phyloP scores from a whole-genome alignment of 257 asterid genomes.

The Jacaranda mimosifolia region DNA sequence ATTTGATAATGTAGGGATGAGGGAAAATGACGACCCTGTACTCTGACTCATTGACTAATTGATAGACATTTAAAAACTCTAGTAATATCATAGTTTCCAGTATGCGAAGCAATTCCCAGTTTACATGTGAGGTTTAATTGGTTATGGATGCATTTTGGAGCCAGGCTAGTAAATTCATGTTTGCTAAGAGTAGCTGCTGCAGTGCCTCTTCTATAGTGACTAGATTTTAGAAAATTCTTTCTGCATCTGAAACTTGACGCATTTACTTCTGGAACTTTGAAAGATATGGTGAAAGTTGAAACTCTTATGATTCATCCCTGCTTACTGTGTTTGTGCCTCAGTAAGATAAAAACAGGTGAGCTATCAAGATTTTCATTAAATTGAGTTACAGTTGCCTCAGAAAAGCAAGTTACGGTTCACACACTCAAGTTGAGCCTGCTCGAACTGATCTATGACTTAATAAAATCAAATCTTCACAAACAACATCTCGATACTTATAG shows the following conservation, averaged over 20 bases:
- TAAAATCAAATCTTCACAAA: conserved; percentile 2
- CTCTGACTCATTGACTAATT: background rate
- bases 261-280: conserved; percentile 22
- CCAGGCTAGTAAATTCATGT: background rate
- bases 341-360: conserved; percentile 27
- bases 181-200: background rate
- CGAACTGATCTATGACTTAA: background rate
- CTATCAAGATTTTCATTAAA: conserved; percentile 9
- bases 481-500: conserved; percentile 3
- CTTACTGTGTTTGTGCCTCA: conserved; percentile 16
- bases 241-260: conserved; percentile 12
- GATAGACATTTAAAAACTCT: background rate
- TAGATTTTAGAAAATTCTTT: conserved; percentile 2
- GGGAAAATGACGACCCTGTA: conserved; percentile 3
- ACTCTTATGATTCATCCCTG: conserved; percentile 1
- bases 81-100: background rate
- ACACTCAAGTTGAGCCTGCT: conserved; percentile 21
- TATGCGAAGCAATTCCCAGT: background rate
- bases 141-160: background rate
- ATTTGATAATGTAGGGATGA: conserved; percentile 22
- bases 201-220: background rate
- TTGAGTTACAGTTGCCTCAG: conserved; percentile 5
- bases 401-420: conserved; percentile 20
- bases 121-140: conserved; percentile 19
- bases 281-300: conserved; percentile 5